Conservation (phyloP, 2,329 filamentous ascomycete genomes). For the Didymella segeticola region DNA sequence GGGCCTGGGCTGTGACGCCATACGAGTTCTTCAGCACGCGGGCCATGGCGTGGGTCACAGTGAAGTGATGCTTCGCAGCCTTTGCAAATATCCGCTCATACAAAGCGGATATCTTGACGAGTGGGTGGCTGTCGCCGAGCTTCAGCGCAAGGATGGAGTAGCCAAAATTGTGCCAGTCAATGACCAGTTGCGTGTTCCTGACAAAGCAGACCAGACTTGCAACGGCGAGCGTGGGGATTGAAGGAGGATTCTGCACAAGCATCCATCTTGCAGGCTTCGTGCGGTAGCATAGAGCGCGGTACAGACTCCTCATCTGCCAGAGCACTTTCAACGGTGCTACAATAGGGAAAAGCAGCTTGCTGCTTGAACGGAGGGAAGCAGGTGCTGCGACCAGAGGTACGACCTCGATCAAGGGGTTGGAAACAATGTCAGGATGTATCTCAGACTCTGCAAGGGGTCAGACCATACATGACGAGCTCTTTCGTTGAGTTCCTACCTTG, state of each 20-base stretch:
- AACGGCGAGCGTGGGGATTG: constrained; percentile 86
- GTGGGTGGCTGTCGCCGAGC: constrained; percentile 68
- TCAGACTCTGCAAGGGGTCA: constrained; percentile 69
- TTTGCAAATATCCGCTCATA: constrained; percentile 80
- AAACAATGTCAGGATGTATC: constrained; percentile 76
- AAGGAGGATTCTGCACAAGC: constrained; percentile 91
- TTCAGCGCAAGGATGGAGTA: constrained; percentile 85
- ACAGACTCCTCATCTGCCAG: constrained; percentile 78
- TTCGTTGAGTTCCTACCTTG: constrained; percentile 61
- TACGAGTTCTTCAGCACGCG: constrained; percentile 73
- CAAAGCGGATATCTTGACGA: constrained; percentile 77
- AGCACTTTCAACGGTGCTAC: constrained; percentile 84
- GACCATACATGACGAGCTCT: neutral
- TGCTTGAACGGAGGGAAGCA: constrained; percentile 68
- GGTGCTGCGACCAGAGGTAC: constrained; percentile 74
- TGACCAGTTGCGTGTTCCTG: constrained; percentile 80
- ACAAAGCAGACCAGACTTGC: constrained; percentile 75
- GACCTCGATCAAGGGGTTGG: constrained; percentile 73
- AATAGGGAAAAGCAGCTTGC: constrained; percentile 76
- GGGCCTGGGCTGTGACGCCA: constrained; percentile 66
- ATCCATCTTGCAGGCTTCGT: constrained; percentile 82
- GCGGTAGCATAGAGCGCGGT: constrained; percentile 74
- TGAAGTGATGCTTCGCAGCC: constrained; percentile 75
- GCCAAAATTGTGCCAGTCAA: constrained; percentile 99
- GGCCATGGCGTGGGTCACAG: constrained; percentile 90